Percentiles rank a stretch among this genome's conserved stretches.
Evolutionary conservation across 163 green algal species (phyloP).

Genomic region (Smithsoniella earleae): DNA sequence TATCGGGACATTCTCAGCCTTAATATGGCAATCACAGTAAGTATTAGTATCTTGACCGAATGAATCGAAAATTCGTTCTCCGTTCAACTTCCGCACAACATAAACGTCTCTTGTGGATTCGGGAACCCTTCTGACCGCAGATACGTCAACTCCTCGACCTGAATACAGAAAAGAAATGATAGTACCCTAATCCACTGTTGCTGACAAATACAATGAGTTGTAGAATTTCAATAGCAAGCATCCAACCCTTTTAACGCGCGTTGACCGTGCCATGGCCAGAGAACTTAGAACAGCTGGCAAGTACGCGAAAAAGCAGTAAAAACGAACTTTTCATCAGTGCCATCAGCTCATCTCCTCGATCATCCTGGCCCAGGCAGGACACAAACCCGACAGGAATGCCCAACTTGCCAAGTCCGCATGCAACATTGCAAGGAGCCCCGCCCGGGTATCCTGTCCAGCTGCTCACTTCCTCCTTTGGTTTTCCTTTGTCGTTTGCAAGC

Average conservation of each 20-base stretch:
- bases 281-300: no score
- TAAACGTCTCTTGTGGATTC: slow-evolving; percentile 75
- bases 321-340: slow-evolving; percentile 53
- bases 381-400: slow-evolving; percentile 55
- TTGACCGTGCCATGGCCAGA: no score
- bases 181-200: no score
- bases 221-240: no score
- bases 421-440: slow-evolving; percentile 71
- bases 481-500: slow-evolving; percentile 68
- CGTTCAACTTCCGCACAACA: slow-evolving; percentile 54
- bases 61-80: slow-evolving; percentile 72
- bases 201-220: no score
- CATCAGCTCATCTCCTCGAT: slow-evolving; percentile 59
- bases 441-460: slow-evolving; percentile 79
- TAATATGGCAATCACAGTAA: slow-evolving; percentile 73
- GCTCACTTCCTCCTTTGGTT: slow-evolving; percentile 59
- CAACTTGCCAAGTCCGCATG: slow-evolving; percentile 55
- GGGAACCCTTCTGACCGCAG: slow-evolving; percentile 41
- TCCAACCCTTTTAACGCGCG: no score
- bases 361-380: slow-evolving; percentile 63
- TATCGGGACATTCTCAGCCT: slow-evolving; percentile 49
- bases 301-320: no score
- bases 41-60: slow-evolving; percentile 55
- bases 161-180: no score
- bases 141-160: slow-evolving; percentile 60